These are phyloP conservation scores for Fraxinus cuspidata DNA, from an alignment of 257 asterid genomes.

Conservation along the genomic window DNA sequence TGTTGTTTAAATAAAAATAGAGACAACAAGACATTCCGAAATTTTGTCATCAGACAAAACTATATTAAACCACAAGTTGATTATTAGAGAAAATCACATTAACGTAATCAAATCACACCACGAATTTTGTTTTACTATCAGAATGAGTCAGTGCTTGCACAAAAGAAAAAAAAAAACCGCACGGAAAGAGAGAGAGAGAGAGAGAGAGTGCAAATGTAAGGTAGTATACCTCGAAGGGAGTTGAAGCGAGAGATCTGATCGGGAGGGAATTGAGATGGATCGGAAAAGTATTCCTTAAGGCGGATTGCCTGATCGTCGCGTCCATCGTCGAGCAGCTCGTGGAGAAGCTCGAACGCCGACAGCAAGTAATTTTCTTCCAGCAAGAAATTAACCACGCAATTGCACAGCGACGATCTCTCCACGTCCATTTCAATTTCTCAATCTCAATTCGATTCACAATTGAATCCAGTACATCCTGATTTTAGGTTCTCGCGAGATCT, in stretches of 20 bases:
- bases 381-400: conserved; percentile 88
- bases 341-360: conserved; percentile 97
- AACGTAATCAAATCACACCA: neutral
- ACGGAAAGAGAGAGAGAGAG: too few relatives aligned
- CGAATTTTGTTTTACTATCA: neutral
- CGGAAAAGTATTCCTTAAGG: conserved; percentile 80
- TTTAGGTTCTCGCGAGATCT: conserved; percentile 37
- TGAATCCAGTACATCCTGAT: conserved; percentile 30
- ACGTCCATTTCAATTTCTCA: conserved; percentile 68
- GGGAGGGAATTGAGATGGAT: conserved; percentile 79
- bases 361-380: conserved; percentile 86
- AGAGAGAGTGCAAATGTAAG: neutral
- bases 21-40: neutral
- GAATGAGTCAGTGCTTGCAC: neutral
- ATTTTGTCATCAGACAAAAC: neutral
- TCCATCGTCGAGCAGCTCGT: conserved; percentile 92
- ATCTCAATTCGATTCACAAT: conserved; percentile 27
- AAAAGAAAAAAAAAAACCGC: neutral
- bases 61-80: neutral
- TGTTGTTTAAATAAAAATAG: neutral
- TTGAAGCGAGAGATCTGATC: conserved; percentile 89
- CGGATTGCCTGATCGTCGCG: conserved; percentile 93
- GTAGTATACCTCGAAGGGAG: conserved; percentile 68
- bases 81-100: neutral
- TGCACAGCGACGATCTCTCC: conserved; percentile 95